phyloP scores from a whole-genome alignment of 1,284 basidiomycete species.

The Puccinia coronata region DNA sequence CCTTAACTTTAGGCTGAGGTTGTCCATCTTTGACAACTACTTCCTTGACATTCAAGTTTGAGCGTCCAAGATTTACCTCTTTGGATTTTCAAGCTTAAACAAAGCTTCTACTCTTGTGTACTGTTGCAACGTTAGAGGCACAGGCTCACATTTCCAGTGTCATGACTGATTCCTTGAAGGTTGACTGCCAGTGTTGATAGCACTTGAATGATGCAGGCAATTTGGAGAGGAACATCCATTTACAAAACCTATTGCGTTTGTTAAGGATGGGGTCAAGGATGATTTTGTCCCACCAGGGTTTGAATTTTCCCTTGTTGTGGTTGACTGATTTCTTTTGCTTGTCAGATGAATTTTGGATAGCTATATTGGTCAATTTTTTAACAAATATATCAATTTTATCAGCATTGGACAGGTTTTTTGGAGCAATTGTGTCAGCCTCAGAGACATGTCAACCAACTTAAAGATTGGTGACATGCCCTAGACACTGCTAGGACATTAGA shows the following conservation, averaged over 20 bases:
- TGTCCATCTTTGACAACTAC: background rate
- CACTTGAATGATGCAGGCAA: background rate
- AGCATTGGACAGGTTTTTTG: too few relatives aligned
- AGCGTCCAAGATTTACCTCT: too few relatives aligned
- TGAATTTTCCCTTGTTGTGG: background rate
- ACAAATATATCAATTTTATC: too few relatives aligned
- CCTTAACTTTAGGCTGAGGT: background rate
- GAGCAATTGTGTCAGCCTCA: too few relatives aligned
- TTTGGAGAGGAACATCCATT: background rate
- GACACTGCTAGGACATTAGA: too few relatives aligned
- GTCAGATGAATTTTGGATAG: background rate
- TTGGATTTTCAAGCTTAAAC: too few relatives aligned
- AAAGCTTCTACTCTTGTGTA: too few relatives aligned
- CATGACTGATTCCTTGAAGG: conserved; percentile 8
- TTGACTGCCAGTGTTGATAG: conserved; percentile 6
- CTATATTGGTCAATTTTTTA: too few relatives aligned
- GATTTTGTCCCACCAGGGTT: conserved; percentile 16
- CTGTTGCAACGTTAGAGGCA: too few relatives aligned
- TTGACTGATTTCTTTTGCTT: background rate
- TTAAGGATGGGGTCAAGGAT: conserved; percentile 2
- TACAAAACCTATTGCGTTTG: background rate
- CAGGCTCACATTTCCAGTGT: too few relatives aligned
- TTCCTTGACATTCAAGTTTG: background rate
- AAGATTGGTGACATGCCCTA: too few relatives aligned
- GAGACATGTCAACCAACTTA: too few relatives aligned